Base-by-base conservation (phyloP, 2,329 filamentous ascomycete species). In the Ophiostoma montium region DNA sequence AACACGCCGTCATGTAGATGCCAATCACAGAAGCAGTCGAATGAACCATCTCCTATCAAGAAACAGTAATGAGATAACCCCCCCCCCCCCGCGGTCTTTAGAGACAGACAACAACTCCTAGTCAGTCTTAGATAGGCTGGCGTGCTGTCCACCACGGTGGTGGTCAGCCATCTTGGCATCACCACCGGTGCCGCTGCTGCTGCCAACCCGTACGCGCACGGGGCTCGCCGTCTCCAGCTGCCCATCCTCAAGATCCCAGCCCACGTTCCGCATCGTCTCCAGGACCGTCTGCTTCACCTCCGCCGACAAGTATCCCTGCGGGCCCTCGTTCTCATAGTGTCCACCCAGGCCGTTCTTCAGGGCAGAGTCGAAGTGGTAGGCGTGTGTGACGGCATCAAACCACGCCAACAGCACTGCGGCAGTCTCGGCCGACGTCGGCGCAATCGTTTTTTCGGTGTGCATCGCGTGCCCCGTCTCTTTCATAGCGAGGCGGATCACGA, bases 221-320 rank as follows among this genome's bases (percentile, higher is more conserved):
- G 65, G 78, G 43, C 74, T 67, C 51, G 66, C 70, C 16, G 82
- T 87, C 67, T 88, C 83, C 56, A 89, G 65, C 6, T 78, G 80
- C 35, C 71, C 71, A 46, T 70, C 70, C 50, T 76, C 67, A 43
- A 84, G 56, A 63, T 88, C 75, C 84, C 84, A 89, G 0, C 83
- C 83, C 53, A 53, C 63, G 54, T 53, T 62, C 53, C 47, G 65
- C 50, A 68, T 69, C 61, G 58, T 63, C 56, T 54, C 65, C 43
- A 65, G 59, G 9, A 65, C 53, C 1, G 53, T 54, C 27, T 55
- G 47, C 54, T 65, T 66, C 49, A 63, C 60, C 43, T 65, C 63
- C 7, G 57, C 52, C 60, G 62, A 64, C 59, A 82, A 76, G 44
- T 69, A 63, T 10, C 64, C 63, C 44, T 63, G 57, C n/a, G 60